Conservation (phyloP, 768 basidiomycete genomes). For the Naganishia randhawae region DNA sequence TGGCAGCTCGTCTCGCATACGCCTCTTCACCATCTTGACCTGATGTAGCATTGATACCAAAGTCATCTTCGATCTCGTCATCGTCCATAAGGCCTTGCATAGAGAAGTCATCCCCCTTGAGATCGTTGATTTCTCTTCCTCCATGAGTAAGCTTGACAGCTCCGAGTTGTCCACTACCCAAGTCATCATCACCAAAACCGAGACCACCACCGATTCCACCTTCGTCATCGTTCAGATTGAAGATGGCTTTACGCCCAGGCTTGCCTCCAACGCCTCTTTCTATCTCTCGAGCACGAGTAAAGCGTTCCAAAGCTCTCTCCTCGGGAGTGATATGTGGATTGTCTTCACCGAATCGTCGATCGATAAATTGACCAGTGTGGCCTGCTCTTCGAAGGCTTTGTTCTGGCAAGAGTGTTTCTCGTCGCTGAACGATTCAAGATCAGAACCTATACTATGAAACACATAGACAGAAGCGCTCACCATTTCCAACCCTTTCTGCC, state of each 20-base stretch:
- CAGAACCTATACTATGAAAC: constrained; percentile 1
- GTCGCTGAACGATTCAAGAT: constrained; percentile 58
- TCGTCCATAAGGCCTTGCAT: constrained; percentile 46
- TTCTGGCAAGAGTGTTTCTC: constrained; percentile 82
- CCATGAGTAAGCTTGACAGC: constrained; percentile 43
- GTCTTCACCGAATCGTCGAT: constrained; percentile 94
- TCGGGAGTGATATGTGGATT: constrained; percentile 88
- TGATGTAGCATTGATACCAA: constrained; percentile 59
- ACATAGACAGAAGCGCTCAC: constrained; percentile 53
- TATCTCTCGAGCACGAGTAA: constrained; percentile 82
- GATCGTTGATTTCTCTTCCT: constrained; percentile 44
- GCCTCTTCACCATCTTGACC: constrained; percentile 55
- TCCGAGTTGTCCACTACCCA: constrained; percentile 18
- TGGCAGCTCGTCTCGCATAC: constrained; percentile 62
- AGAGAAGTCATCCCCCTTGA: constrained; percentile 47
- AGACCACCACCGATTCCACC: constrained; percentile 40
- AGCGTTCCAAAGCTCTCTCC: constrained; percentile 94
- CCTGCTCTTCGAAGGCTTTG: constrained; percentile 63
- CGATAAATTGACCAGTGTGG: constrained; percentile 81
- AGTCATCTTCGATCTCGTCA: constrained; percentile 55
- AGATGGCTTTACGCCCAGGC: constrained; percentile 63
- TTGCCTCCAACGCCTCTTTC: constrained; percentile 41
- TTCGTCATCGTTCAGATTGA: constrained; percentile 70
- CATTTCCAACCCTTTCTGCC: constrained; percentile 84
- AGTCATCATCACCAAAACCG: constrained; percentile 55